A percentile compares a stretch with the other conserved stretches of the same genome.
phyloP scores from a whole-genome alignment of 2,329 filamentous ascomycete species.

The Dryadomyces sulphureus region DNA sequence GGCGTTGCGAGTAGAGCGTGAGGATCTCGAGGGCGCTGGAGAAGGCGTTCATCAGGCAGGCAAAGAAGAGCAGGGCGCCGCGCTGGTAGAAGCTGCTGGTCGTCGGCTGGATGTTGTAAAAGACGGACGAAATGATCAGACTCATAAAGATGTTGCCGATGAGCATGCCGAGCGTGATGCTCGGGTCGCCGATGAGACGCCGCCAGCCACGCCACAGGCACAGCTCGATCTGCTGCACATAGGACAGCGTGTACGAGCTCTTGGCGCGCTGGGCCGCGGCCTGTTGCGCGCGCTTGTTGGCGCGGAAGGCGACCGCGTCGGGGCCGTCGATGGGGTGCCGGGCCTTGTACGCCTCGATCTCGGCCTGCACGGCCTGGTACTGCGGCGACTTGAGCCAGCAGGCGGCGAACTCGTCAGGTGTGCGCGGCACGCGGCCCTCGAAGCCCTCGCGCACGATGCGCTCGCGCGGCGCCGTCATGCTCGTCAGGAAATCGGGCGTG shows the following conservation, averaged over 20 bases:
- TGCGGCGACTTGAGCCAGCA: conserved; percentile 41
- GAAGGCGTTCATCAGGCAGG: conserved; percentile 75
- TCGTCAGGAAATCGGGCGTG: conserved; percentile 58
- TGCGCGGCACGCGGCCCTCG: conserved; percentile 40
- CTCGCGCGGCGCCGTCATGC: conserved; percentile 47
- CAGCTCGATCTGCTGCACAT: conserved; percentile 57
- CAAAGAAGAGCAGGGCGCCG: conserved; percentile 73
- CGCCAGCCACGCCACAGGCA: conserved; percentile 72
- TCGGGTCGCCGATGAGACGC: conserved; percentile 62
- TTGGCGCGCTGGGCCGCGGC: conserved; percentile 44
- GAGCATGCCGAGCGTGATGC: conserved; percentile 52
- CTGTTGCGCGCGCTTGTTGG: conserved; percentile 37
- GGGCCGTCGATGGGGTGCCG: conserved; percentile 37
- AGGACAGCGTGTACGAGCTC: conserved; percentile 75
- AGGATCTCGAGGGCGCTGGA: conserved; percentile 68
- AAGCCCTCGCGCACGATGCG: conserved; percentile 40
- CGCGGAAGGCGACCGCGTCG: conserved; percentile 42
- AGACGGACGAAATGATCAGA: conserved; percentile 65
- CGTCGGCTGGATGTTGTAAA: conserved; percentile 55
- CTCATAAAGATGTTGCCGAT: conserved; percentile 63
- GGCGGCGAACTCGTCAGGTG: conserved; percentile 45
- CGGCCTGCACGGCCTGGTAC: conserved; percentile 33
- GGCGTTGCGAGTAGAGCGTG: conserved; percentile 73
- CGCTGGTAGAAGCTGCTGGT: conserved; percentile 62
- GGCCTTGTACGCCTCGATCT: conserved; percentile 41